Evolutionary conservation across 352 stramenopile species (phyloP), one percentile per base, ranked within the genome.

Genomic region (Phytophthora pseudosyringae): DNA sequence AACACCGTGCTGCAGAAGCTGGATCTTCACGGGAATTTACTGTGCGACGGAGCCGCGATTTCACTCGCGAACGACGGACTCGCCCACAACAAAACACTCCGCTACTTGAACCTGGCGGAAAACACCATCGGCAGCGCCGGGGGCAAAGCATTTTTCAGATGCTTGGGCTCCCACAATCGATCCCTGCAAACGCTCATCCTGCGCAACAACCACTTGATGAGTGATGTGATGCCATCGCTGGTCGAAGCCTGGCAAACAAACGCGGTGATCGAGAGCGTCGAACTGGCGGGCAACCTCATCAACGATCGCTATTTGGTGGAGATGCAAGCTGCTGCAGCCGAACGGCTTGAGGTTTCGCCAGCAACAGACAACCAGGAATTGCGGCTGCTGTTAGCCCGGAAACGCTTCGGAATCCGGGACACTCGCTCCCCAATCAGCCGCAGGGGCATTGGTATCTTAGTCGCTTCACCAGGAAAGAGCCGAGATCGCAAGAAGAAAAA

Each of bases 201-300:
- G 13, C 59, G 54, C 41, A 91, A 91, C 69, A 93, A 93, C 52
- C 54, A 78, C 35, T 43, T 91, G 26, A 72, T 78, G 63, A 86
- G 84, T 54, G 81, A 91, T 43, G 76, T 72, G 3, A 43, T 91
- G 8, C 28, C 58, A 0, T 5, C 46, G 6, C 44, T 90, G 5
- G 45, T 60, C 5, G n/a, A 54, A 8, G 60, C 75, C n/a, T 79
- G 78, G 54, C 64, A 75, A 59, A 7, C 57, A 9, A 90, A 88
- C n/a, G 67, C 72, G 0, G 65, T 67, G 41, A 50, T 92, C 5
- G 60, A 75, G 25, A 45, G 21, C 21, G 49, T 93, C 3, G 76
- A 93, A 3, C 28, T 93, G 16, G 51, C 62, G 8, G 83, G 83
- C 0, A 93, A 93, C 50, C 50, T 93, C 18, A 73, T 91, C 29